A percentile compares a stretch with the other conserved stretches of the same genome.
Evolutionary conservation across 257 asterid genomes (phyloP).

Genomic region (Paraleonurus japonicus): DNA sequence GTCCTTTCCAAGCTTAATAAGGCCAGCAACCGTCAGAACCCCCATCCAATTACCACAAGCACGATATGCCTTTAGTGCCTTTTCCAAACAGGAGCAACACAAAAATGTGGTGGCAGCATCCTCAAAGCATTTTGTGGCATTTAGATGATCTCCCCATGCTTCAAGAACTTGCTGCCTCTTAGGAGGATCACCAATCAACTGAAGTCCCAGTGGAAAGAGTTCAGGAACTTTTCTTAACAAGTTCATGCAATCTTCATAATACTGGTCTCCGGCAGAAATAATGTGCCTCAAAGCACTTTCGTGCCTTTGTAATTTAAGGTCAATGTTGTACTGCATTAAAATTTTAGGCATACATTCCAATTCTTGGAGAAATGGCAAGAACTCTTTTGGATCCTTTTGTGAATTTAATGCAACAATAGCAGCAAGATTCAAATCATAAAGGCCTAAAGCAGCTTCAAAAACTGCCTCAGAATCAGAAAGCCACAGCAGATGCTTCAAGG

Average conservation of each 20-base stretch:
- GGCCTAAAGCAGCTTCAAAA: constrained; percentile 92
- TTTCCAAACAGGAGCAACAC: constrained; percentile 75
- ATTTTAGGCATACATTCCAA: constrained; percentile 65
- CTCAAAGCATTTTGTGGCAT: constrained; percentile 65
- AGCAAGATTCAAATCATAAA: constrained; percentile 94
- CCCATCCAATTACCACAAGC: constrained; percentile 89
- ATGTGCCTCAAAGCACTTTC: constrained; percentile 83
- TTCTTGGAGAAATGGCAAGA: constrained; percentile 90
- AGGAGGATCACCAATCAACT: constrained; percentile 52
- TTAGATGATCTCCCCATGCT: constrained; percentile 93
- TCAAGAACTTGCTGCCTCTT: constrained; percentile 74
- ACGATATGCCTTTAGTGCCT: constrained; percentile 84
- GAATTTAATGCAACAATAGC: constrained; percentile 96
- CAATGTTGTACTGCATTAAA: constrained; percentile 78
- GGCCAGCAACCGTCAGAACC: constrained; percentile 84
- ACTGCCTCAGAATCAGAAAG: constrained; percentile 81
- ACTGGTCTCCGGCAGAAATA: constrained; percentile 75
- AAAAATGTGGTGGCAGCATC: constrained; percentile 84
- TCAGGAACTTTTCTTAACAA: constrained; percentile 78
- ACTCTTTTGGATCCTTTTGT: constrained; percentile 93
- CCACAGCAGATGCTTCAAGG: constrained; percentile 93
- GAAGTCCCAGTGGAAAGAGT: constrained; percentile 78
- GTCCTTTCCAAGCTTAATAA: constrained; percentile 65
- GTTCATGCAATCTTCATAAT: constrained; percentile 63
- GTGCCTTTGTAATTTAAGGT: constrained; percentile 74